Conservation (phyloP, 305 asterid species). For the Nicotiana rustica region DNA sequence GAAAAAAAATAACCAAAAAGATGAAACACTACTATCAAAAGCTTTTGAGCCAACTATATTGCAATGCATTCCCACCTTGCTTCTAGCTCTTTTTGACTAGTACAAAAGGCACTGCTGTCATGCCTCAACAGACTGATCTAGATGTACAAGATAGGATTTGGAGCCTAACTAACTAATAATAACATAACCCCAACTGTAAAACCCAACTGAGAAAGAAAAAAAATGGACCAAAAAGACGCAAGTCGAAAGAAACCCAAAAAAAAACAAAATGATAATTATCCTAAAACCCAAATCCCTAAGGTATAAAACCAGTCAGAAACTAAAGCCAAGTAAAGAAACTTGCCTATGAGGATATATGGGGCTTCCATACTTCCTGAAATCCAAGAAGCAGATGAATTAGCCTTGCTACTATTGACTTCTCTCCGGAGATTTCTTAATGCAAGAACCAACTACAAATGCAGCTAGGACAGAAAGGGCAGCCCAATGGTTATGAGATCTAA, state of each 20-base stretch:
- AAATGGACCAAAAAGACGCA: constrained; percentile 19
- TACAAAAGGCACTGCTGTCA: background rate
- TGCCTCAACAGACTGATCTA: constrained; percentile 29
- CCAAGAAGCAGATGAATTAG: constrained; percentile 19
- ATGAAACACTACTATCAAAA: background rate
- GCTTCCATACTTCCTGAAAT: constrained; percentile 27
- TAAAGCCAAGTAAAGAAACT: constrained; percentile 32
- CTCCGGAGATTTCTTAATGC: background rate
- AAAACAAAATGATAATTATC: background rate
- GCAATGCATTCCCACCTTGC: constrained; percentile 47
- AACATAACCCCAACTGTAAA: constrained; percentile 28
- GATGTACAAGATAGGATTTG: constrained; percentile 47
- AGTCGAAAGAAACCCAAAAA: background rate
- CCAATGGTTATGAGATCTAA: constrained; percentile 12
- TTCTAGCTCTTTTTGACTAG: constrained; percentile 41
- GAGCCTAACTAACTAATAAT: constrained; percentile 30
- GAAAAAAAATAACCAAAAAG: background rate
- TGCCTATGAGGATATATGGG: constrained; percentile 39
- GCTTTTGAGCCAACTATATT: constrained; percentile 33
- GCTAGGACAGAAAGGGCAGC: background rate
- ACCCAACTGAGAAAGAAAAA: background rate
- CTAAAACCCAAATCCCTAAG: constrained; percentile 44
- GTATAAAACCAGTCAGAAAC: constrained; percentile 35
- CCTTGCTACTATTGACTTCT: background rate
- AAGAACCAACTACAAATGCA: background rate